phyloP scores from a whole-genome alignment of 2,329 filamentous ascomycete species.

The Acarospora socialis region DNA sequence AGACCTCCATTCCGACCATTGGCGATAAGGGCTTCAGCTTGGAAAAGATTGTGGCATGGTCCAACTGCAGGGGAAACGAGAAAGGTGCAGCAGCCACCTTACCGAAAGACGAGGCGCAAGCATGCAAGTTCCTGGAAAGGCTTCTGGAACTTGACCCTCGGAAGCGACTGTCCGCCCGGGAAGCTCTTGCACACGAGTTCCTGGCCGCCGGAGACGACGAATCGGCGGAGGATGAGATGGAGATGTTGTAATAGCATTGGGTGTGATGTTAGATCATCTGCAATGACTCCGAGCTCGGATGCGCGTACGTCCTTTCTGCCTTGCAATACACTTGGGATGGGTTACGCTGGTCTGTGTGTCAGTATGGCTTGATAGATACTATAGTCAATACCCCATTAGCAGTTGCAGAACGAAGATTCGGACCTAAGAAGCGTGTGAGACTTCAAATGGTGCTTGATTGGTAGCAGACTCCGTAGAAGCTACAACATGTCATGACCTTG shows the following conservation, averaged over 20 bases:
- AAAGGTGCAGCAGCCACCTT: conserved; percentile 18
- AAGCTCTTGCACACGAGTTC: conserved; percentile 62
- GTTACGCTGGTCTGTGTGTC: too few relatives aligned
- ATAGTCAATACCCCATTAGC: too few relatives aligned
- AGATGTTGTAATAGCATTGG: conserved; percentile 16
- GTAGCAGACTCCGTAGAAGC: too few relatives aligned
- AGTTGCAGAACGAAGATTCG: too few relatives aligned
- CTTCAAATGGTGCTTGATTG: too few relatives aligned
- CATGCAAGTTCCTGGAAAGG: conserved; percentile 46
- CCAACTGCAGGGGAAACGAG: conserved; percentile 59
- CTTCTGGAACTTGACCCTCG: conserved; percentile 66
- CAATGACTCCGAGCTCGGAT: too few relatives aligned
- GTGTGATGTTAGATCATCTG: too few relatives aligned
- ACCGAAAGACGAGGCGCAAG: neutral
- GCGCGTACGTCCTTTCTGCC: too few relatives aligned
- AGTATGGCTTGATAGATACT: too few relatives aligned
- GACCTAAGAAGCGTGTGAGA: too few relatives aligned
- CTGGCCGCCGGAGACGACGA: conserved; percentile 28
- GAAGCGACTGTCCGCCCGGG: conserved; percentile 57
- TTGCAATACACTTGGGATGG: too few relatives aligned
- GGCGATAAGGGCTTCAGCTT: conserved; percentile 72
- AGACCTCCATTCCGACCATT: conserved; percentile 85
- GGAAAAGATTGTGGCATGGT: conserved; percentile 93
- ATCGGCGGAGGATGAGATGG: conserved; percentile 41
- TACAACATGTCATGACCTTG: too few relatives aligned